Evolutionary conservation across 306 rosid species (phyloP).

Genomic region (Casuarina glauca): DNA sequence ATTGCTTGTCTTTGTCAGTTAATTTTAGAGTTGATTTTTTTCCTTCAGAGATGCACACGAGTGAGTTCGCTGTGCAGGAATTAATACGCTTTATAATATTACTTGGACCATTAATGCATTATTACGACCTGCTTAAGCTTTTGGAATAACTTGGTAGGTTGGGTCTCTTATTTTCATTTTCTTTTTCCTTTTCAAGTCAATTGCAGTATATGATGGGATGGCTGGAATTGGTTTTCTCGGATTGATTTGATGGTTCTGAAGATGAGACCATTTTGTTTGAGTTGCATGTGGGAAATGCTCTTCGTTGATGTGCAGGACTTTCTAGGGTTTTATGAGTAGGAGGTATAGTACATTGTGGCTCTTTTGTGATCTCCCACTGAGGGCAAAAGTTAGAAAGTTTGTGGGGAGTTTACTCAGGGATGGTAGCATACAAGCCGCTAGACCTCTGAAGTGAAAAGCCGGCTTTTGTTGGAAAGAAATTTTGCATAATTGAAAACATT

Average conservation of each 20-base stretch:
- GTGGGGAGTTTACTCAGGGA: neutral
- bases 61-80: neutral
- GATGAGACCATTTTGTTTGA: neutral
- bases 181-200: too few relatives aligned
- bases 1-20: neutral
- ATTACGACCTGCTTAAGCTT: too few relatives aligned
- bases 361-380: neutral
- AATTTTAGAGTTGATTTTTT: too few relatives aligned
- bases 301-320: neutral
- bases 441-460: neutral
- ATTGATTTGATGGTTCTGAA: neutral
- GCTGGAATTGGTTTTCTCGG: neutral
- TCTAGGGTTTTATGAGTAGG: neutral
- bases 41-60: neutral
- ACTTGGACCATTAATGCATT: too few relatives aligned
- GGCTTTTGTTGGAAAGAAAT: slow-evolving; percentile 2
- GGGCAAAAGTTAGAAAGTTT: neutral
- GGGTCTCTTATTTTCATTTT: too few relatives aligned
- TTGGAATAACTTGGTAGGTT: too few relatives aligned
- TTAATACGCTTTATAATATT: neutral
- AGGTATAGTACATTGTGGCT: neutral
- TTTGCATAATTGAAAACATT: neutral
- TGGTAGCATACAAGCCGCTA: neutral
- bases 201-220: neutral
- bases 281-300: neutral